Percentiles rank a stretch among this genome's conserved stretches.
These are phyloP conservation scores for maize (Zea mays) DNA, from an alignment of 176 grass and related monocot species.

Conservation along the genomic window DNA sequence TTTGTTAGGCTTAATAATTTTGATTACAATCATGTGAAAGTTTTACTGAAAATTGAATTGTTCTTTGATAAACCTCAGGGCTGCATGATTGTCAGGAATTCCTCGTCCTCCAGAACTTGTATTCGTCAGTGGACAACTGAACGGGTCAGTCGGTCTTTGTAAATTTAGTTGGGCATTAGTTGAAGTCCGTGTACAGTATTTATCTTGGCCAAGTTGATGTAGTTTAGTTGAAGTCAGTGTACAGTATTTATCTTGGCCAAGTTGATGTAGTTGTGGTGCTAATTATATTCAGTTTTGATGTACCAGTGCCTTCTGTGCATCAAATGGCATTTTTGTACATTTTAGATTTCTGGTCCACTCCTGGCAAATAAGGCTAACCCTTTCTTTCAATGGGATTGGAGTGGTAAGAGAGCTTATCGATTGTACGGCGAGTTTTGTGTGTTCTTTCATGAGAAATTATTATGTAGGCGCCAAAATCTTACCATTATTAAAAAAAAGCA, in stretches of 20 bases:
- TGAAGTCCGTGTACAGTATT: slow-evolving; percentile 34
- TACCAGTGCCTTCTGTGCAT: not conserved
- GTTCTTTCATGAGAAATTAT: slow-evolving; percentile 19
- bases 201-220: slow-evolving; percentile 21
- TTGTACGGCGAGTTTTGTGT: not conserved
- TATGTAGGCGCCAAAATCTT: slow-evolving; percentile 1
- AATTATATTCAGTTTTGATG: slow-evolving; percentile 25
- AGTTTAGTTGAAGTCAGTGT: slow-evolving; percentile 28
- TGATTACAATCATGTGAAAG: slow-evolving; percentile 22
- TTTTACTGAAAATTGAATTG: slow-evolving; percentile 32
- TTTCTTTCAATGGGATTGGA: not conserved
- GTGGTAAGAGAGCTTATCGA: not conserved
- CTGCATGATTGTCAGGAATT: slow-evolving; percentile 27
- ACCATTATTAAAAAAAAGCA: not conserved
- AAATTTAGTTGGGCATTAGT: slow-evolving; percentile 31
- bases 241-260: slow-evolving; percentile 35
- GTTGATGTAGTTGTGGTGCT: slow-evolving; percentile 34
- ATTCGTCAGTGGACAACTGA: slow-evolving; percentile 17
- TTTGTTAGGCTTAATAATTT: slow-evolving; percentile 29
- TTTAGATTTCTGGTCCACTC: not conserved
- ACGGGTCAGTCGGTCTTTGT: slow-evolving; percentile 20
- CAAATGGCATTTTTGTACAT: slow-evolving; percentile 14
- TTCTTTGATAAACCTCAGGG: slow-evolving; percentile 33
- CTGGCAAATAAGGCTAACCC: slow-evolving; percentile 20
- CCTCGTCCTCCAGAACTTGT: slow-evolving; percentile 5